A percentile compares a stretch with the other conserved stretches of the same genome.
phyloP scores from a whole-genome alignment of 306 rosid genomes.

The Pyrus betulifolia region DNA sequence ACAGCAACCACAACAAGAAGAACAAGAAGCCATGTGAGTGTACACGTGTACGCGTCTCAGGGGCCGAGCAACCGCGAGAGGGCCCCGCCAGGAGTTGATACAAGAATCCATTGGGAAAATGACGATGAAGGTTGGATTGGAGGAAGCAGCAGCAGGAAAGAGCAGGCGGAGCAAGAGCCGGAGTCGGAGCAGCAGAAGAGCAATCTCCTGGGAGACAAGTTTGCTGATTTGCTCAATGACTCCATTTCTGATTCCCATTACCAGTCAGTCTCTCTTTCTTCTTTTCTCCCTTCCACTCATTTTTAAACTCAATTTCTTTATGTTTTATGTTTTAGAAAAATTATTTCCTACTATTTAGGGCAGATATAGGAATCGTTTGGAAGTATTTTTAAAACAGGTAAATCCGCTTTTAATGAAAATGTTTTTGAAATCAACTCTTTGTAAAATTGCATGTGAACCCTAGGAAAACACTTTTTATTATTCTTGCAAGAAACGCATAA shows the following conservation, averaged over 20 bases:
- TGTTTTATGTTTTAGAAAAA: too few species aligned
- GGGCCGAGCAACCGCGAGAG: constrained; percentile 23
- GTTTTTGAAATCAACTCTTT: too few species aligned
- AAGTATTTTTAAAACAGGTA: too few species aligned
- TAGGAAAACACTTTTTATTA: too few species aligned
- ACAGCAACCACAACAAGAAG: neutral
- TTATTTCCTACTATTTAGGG: neutral
- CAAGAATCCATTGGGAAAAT: constrained; percentile 81
- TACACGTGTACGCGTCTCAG: constrained; percentile 30
- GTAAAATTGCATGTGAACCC: too few species aligned
- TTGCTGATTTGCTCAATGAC: constrained; percentile 50
- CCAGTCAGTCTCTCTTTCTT: constrained; percentile 42
- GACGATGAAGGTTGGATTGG: constrained; percentile 94
- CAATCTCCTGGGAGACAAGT: constrained; percentile 40
- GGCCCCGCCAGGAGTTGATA: constrained; percentile 50
- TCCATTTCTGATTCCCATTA: constrained; percentile 65
- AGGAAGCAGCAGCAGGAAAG: constrained; percentile 13
- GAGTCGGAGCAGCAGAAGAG: neutral
- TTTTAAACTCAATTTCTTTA: too few species aligned
- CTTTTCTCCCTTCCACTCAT: neutral
- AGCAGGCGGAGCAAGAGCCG: constrained; percentile 2
- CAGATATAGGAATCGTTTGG: neutral
- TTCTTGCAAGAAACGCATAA: too few species aligned
- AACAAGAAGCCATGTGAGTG: neutral
- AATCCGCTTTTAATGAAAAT: too few species aligned